Evolutionary conservation across 2,329 filamentous ascomycete species (phyloP), one percentile per base, ranked within the genome.

Genomic region (Diaporthe citriasiana): DNA sequence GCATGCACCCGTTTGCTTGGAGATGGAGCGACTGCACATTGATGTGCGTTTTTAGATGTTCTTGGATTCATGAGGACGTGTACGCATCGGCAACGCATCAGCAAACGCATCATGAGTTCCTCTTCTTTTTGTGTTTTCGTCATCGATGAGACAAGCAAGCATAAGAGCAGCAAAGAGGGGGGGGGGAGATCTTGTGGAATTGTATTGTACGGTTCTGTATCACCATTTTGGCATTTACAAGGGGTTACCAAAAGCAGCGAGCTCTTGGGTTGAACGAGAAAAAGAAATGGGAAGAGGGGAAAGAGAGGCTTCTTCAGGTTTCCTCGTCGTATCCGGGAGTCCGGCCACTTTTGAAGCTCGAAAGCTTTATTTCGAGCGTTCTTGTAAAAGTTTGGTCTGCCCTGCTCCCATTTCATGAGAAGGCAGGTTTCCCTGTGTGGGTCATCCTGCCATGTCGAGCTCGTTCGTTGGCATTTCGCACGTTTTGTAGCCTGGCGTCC

Each of bases 401-500:
- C 13, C 60, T 50, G 60, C 42, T 66, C 42, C 30, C 0, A 50
- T 35, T 27, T 30, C 15, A 25, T 6, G 42, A n/a, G 42, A n/a
- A 60, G 45, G 33, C 25, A 33, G 33, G 22, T 17, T 27, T 38
- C 27, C 15, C n/a, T 47, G 42, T 22, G 56, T 42, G 33, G 56
- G 56, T 22, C 25, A 3, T 27, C 42, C 38, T 42, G 33, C 27
- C 27, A 25, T 22, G 19, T 22, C 8, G 15, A 33, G 19, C 25
- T 60, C 38, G 30, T 33, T 60, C 38, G 30, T 30, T 63, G 33
- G 69, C 69, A 38, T 66, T 66, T 17, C 30, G 22, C 25, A 70
- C 69, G 38, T 45, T 63, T 63, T 50, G 65, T 69, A 70, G 72
- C 70, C 74, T 74, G 65, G 74, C 73, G 71, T 71, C 55, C 35